Conservation (phyloP, 768 basidiomycete genomes). For the Rhodotorula diobovata region DNA sequence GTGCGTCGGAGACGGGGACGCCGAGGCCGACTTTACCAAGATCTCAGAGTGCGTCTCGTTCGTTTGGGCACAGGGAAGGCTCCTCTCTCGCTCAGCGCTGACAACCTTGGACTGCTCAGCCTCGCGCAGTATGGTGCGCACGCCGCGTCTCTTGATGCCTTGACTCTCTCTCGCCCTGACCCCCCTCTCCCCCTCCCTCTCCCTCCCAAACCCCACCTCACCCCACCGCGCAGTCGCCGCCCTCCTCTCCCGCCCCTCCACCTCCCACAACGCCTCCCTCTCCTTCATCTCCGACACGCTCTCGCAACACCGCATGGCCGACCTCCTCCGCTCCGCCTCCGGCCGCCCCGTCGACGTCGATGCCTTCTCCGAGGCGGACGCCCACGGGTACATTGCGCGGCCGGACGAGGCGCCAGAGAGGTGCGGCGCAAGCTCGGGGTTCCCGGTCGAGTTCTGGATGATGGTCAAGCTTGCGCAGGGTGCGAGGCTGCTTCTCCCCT, state of each 20-base stretch:
- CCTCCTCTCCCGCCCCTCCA: not conserved
- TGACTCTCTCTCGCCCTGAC: not conserved
- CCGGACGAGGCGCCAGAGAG: not conserved
- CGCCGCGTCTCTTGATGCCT: no score
- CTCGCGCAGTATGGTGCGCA: not conserved
- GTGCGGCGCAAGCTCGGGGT: not conserved
- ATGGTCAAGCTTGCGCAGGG: not conserved
- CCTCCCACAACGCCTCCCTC: not conserved
- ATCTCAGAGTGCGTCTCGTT: no score
- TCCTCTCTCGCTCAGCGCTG: no score
- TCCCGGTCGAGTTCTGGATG: not conserved
- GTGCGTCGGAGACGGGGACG: not conserved
- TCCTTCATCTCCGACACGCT: not conserved
- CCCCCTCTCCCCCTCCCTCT: not conserved
- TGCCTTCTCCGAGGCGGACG: not conserved
- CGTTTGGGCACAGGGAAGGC: no score
- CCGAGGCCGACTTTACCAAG: no score
- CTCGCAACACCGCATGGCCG: not conserved
- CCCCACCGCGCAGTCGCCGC: not conserved
- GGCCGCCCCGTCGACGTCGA: not conserved
- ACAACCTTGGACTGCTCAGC: no score
- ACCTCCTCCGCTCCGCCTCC: not conserved
- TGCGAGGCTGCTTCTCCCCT: not conserved
- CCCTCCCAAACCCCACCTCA: no score
- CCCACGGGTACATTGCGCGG: not conserved